phyloP scores from a whole-genome alignment of 2,329 filamentous ascomycete genomes.

The Corinectria fuckeliana region DNA sequence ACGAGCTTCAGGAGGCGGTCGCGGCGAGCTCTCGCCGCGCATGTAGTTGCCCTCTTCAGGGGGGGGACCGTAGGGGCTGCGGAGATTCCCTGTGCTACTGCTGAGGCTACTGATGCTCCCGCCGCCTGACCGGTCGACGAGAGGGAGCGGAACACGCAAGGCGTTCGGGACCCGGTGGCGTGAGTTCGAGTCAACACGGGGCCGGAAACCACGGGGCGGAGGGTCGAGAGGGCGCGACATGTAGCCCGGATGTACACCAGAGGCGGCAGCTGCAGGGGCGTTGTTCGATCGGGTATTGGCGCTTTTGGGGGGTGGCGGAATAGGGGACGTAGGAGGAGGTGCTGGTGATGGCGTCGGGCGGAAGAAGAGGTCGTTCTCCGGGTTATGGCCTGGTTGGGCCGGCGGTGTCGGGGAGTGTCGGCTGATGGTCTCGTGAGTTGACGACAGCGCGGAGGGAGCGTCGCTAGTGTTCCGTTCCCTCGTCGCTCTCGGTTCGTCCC shows the following conservation, averaged over 20 bases:
- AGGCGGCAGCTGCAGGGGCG: conserved; percentile 4
- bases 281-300: conserved; percentile 20
- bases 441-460: conserved; percentile 31
- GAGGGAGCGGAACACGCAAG: conserved; percentile 31
- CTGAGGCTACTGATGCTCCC: conserved; percentile 4
- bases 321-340: conserved; percentile 12
- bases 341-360: conserved; percentile 17
- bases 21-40: conserved; percentile 16
- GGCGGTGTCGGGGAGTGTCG: conserved; percentile 8
- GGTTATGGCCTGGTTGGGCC: background rate
- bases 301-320: conserved; percentile 19
- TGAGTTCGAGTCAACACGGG: conserved; percentile 36
- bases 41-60: conserved; percentile 32
- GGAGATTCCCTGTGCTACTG: conserved; percentile 6
- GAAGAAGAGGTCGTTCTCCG: conserved; percentile 12
- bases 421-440: conserved; percentile 4
- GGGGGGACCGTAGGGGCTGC: conserved; percentile 33
- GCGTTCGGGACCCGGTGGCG: conserved; percentile 27
- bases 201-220: conserved; percentile 36
- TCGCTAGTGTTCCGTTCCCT: conserved; percentile 33
- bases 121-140: conserved; percentile 24
- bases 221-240: conserved; percentile 33
- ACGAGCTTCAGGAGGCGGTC: conserved; percentile 25
- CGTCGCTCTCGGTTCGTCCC: conserved; percentile 27
- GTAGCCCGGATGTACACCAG: conserved; percentile 21